Evolutionary conservation across 306 rosid species (phyloP).

Genomic region (Oxytropis ochrocephala): DNA sequence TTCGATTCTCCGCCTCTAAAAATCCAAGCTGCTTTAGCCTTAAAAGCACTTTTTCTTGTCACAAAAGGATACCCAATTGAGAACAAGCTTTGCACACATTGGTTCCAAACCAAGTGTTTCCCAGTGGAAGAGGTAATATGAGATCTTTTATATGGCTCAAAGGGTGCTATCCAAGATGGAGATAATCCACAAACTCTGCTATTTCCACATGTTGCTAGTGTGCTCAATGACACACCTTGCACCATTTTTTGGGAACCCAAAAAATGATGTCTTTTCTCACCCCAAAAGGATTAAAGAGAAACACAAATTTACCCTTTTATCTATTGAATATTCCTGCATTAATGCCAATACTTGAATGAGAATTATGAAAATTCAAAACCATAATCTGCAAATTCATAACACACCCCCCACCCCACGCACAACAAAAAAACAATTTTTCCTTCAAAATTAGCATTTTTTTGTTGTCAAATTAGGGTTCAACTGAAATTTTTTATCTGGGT

Average conservation of each 20-base stretch:
- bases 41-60: conserved; percentile 32
- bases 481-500: background rate
- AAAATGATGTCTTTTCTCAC: background rate
- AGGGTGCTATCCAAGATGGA: conserved; percentile 41
- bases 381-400: background rate
- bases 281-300: background rate
- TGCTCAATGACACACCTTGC: conserved; percentile 54
- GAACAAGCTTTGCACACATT: conserved; percentile 22
- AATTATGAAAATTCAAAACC: conserved; percentile 5
- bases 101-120: conserved; percentile 31
- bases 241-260: conserved; percentile 37
- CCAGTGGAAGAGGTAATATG: conserved; percentile 22
- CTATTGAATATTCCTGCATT: background rate
- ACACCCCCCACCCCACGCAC: background rate
- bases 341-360: background rate
- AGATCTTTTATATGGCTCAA: conserved; percentile 35
- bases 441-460: background rate
- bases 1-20: conserved; percentile 65
- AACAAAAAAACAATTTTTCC: background rate
- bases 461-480: background rate
- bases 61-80: background rate
- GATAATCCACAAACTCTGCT: conserved; percentile 37
- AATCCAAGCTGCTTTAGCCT: conserved; percentile 73
- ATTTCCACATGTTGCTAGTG: conserved; percentile 48
- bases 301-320: conserved; percentile 6